Evolutionary conservation across 805 yeast genomes (phyloP), one percentile per base, ranked within the genome.

Genomic region (Debaryomyces tyrocola): DNA sequence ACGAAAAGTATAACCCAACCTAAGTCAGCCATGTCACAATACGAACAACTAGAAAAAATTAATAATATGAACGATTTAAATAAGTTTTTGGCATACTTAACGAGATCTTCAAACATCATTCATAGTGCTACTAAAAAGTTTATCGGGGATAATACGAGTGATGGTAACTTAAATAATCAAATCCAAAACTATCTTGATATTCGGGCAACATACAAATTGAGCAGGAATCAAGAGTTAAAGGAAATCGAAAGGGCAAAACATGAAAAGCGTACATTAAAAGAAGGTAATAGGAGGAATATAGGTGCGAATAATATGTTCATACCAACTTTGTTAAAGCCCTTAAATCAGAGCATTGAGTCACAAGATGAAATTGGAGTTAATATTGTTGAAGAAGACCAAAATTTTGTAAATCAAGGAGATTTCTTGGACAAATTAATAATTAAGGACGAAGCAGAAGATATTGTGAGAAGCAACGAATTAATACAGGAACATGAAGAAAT

Each of bases 41-140:
- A 61, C 31, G 72, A 68, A 39, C 73, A 69, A 49, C 50, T 73
- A 15, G 77, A 71, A 43, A 60, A 63, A 14, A 69, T 73, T 39
- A 67, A 65, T 50, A 69, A 70, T 45, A 55, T 69, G 18, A 67
- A 68, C 50, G 77, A 72, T 51, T 59, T 73, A 49, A 71, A 73
- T 49, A 63, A 65, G 50, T 70, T 72, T 43, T 50, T 70, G 39
- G 65, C 64, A 11, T 73, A 71, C 51, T 50, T 69, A 27, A 64
- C 67, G 33, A 71, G 68, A 44, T 66, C 66, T 31, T 59, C 72
- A 33, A 68, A 62, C 42, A 59, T 73, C 28, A 66, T 73, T 36
- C 69, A 69, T 45, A 59, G 71, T 44, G 77, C 65, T 7, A 69
- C 74, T 14, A 72, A 71, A 49, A 58, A 57, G 37, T 54, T 51